These are phyloP conservation scores for Zygoascus hellenicus DNA, from an alignment of 1,139 yeast species.

Conservation along the genomic window DNA sequence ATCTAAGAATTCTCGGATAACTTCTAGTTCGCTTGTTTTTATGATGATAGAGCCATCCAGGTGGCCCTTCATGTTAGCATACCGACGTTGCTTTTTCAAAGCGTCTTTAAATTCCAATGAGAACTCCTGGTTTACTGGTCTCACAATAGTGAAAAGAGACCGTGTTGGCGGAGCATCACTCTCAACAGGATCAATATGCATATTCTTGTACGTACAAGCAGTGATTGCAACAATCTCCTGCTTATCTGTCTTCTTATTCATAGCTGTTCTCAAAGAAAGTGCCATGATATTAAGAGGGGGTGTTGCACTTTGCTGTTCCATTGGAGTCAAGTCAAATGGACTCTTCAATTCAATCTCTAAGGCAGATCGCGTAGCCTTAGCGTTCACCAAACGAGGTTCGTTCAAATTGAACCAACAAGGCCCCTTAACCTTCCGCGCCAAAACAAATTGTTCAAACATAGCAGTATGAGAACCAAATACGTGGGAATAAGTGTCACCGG, in stretches of 20 bases:
- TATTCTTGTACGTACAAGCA: constrained; percentile 48
- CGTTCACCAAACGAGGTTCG: constrained; percentile 55
- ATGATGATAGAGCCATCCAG: constrained; percentile 17
- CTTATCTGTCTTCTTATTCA: constrained; percentile 63
- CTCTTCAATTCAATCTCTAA: constrained; percentile 35
- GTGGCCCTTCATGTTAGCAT: constrained; percentile 9
- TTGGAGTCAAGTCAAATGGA: constrained; percentile 38
- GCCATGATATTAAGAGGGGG: constrained; percentile 72
- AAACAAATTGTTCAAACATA: constrained; percentile 79
- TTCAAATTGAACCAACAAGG: constrained; percentile 90
- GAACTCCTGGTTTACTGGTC: constrained; percentile 50
- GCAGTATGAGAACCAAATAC: constrained; percentile 76
- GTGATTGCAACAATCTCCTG: constrained; percentile 89
- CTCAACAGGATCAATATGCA: constrained; percentile 57
- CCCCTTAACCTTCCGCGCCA: constrained; percentile 85
- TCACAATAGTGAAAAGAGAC: constrained; percentile 52
- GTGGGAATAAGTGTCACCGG: constrained; percentile 68
- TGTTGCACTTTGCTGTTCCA: constrained; percentile 31
- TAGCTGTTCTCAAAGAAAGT: constrained; percentile 70
- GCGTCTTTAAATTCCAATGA: constrained; percentile 68
- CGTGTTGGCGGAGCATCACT: constrained; percentile 26
- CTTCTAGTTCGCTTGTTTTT: constrained; percentile 60
- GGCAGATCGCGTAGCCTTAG: constrained; percentile 36
- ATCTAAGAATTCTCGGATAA: constrained; percentile 63
- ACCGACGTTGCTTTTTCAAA: constrained; percentile 21